Conservation (phyloP, 192 early-diverging fungal species). For the Podochytrium sp. region DNA sequence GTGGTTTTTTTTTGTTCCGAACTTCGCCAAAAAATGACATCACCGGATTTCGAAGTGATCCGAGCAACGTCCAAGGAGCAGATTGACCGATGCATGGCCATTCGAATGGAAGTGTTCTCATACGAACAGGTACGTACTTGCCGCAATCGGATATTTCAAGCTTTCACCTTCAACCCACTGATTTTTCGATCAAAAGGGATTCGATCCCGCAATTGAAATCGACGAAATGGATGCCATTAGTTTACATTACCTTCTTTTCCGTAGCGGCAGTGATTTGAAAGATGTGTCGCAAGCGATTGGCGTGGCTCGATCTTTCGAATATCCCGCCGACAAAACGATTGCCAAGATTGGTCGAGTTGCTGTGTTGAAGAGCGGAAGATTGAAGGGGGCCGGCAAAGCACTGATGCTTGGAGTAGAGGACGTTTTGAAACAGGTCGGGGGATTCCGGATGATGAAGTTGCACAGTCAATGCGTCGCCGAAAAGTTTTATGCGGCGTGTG, state of each 20-base stretch:
- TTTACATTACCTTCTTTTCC: constrained; percentile 18
- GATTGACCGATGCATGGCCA: constrained; percentile 6
- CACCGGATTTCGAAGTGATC: neutral
- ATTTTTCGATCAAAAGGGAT: neutral
- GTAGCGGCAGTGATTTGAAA: neutral
- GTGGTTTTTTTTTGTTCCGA: no score
- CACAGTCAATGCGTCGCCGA: constrained; percentile 2
- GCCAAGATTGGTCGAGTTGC: constrained; percentile 29
- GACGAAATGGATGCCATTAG: constrained; percentile 19
- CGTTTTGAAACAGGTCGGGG: neutral
- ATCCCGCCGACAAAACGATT: neutral
- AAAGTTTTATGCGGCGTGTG: constrained; percentile 12
- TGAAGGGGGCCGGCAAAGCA: constrained; percentile 4
- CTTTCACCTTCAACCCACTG: neutral
- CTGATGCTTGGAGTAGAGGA: constrained; percentile 16
- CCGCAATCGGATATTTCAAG: neutral
- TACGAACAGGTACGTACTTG: constrained; percentile 13
- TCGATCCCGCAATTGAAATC: constrained; percentile 14
- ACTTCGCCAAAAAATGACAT: neutral
- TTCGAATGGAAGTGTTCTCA: constrained; percentile 5
- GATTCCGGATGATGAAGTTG: constrained; percentile 1
- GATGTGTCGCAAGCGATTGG: neutral
- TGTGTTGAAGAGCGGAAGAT: neutral
- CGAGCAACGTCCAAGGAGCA: neutral
- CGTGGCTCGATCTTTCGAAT: constrained; percentile 15